Evolutionary conservation across 2,329 filamentous ascomycete species (phyloP), one percentile per base, ranked within the genome.

Genomic region (Penicillium capsulatum): DNA sequence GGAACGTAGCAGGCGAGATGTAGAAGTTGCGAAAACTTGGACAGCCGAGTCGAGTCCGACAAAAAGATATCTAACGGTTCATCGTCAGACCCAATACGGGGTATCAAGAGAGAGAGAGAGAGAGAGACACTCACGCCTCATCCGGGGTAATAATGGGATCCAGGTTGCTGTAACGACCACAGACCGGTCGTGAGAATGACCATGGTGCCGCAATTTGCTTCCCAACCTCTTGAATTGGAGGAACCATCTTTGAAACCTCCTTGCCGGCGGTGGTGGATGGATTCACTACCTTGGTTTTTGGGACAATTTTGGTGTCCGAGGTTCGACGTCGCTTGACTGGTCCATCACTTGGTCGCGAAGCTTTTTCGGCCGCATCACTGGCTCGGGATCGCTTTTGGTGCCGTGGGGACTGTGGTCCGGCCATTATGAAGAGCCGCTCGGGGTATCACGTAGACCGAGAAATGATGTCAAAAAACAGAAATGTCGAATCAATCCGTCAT

Each of bases 11-110:
- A 94, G 77, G 34, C 94, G 77, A 2, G 92, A 97, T 38, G 88
- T 89, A 48, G 79, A 72, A 19, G 86, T 79, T 2, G 86, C 85
- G 65, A 92, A 94, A 17, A 95, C 76, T 60, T 89, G 84, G 38
- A 96, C 72, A 7, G 83, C 83, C 17, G 79, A 82, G 44, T 81
- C 77, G 56, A 87, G 86, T 20, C 83, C 79, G 40, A 94, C 64
- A 41, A 96, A 81, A 27, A 96, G 62, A 64, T 83, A 76, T 59
- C 86, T 88, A 26, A 15, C 7, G 17, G 15, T 28, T 4, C 14
- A 14, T 36, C 28, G 34, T 51, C 24, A 46, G 34, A 35, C 27
- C 17, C 5, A n/a, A n/a, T n/a, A n/a, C n/a, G n/a, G n/a, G 3
- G 31, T 11, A 20, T 4, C 15, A 16, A 19, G 28, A 13, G 34